phyloP scores from a whole-genome alignment of 73 alveolate genomes.

The Tetrahymena elliotti region DNA sequence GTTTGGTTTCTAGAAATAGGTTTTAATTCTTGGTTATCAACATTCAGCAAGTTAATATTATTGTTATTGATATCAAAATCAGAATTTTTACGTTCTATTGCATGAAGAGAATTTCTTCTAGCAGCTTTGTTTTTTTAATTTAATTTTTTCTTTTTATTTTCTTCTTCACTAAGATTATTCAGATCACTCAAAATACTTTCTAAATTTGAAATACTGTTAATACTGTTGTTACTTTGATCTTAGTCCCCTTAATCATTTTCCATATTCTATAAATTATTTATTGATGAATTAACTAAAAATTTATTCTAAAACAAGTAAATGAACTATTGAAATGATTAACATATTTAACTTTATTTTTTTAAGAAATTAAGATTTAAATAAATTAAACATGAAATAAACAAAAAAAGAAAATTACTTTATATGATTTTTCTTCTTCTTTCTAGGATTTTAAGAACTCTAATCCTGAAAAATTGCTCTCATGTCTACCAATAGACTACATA shows the following conservation, averaged over 20 bases:
- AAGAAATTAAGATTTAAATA: too few relatives aligned
- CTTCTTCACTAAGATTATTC: background rate
- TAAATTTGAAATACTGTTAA: background rate
- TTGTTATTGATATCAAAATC: background rate
- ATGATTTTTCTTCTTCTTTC: background rate
- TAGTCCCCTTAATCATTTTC: background rate
- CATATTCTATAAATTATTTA: background rate
- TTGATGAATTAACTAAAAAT: too few relatives aligned
- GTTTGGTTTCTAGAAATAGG: background rate
- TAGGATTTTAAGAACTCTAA: background rate
- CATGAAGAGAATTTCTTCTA: background rate
- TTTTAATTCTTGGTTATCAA: background rate
- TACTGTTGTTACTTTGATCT: background rate
- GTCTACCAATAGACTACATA: background rate
- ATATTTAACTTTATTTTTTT: too few relatives aligned
- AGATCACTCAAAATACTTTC: background rate
- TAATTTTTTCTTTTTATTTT: background rate
- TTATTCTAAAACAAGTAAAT: background rate
- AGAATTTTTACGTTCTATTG: background rate
- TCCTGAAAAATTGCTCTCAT: background rate
- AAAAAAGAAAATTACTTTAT: background rate
- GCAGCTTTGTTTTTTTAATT: background rate
- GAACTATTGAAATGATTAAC: too few relatives aligned
- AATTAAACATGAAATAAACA: too few relatives aligned
- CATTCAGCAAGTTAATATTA: background rate